Evolutionary conservation across 306 rosid species (phyloP), one percentile per base, ranked within the genome.

Genomic region (Begonia loranthoides): DNA sequence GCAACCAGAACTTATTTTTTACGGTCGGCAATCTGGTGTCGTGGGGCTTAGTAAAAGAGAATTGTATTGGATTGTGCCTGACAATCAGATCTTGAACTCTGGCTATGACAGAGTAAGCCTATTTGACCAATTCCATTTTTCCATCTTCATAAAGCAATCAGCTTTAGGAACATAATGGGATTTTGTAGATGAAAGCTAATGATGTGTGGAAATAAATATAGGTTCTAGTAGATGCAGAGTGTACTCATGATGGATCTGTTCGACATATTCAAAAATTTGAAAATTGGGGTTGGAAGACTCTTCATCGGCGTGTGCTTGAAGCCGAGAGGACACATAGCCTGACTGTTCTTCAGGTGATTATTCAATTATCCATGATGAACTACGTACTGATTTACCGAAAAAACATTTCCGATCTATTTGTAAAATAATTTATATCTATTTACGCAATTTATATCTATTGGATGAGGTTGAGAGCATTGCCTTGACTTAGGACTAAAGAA

Each of bases 211-310:
- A 50, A 59, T 66, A 52, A 48, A 49, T 66, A 41, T 76, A 90
- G 97, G 86, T 86, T 13, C 94, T 90, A 15, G 95, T 86, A 59
- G 99, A 90, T 76, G 99, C 94, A 58, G 99, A 90, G 61, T 90
- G 99, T 73, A 90, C 99, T 55, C 99, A 90, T 67, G 99, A 90
- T 67, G 99, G 99, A 44, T 90, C 99, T 51, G 54, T 90, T 60
- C 86, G 75, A 69, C 95, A 90, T 67, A 84, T 82, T 52, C 93
- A 80, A 39, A 90, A 86, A 70, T 90, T 86, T 70, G 93, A 90
- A 67, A 68, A 73, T 13, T 90, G 99, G 95, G 95, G 95, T 45
- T 90, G 95, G 99, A 58, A 64, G 64, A 86, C 95, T 50, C 77
- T 90, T 61, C 67, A 82, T 49, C 83, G 77, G 1, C 87, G 94